These are phyloP conservation scores for Magnusiomyces suaveolens DNA, from an alignment of 1,139 yeast genomes.

Conservation along the genomic window DNA sequence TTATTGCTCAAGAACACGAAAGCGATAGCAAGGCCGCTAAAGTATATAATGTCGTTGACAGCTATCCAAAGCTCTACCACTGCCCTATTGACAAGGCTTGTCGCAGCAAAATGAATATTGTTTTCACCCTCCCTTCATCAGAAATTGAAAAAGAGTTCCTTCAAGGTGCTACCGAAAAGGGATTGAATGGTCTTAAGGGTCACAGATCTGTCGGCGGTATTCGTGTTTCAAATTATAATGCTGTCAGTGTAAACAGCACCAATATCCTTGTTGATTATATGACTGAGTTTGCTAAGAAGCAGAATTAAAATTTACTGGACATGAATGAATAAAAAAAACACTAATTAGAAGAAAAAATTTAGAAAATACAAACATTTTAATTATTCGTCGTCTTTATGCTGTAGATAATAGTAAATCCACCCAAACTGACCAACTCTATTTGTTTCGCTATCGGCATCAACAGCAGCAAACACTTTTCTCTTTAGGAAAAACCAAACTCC, in stretches of 20 bases:
- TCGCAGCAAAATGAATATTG: slow-evolving; percentile 88
- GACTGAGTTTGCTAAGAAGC: slow-evolving; percentile 45
- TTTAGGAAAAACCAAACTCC: background rate
- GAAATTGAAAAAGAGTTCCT: slow-evolving; percentile 58
- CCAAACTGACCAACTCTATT: background rate
- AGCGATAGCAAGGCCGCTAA: slow-evolving; percentile 52
- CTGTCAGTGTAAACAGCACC: slow-evolving; percentile 60
- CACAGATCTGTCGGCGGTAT: slow-evolving; percentile 97
- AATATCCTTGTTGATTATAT: slow-evolving; percentile 51
- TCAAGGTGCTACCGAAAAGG: slow-evolving; percentile 47
- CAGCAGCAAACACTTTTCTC: background rate
- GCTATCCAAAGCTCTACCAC: slow-evolving; percentile 52
- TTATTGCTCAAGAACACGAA: slow-evolving; percentile 44
- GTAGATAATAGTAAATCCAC: background rate
- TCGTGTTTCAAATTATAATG: slow-evolving; percentile 83
- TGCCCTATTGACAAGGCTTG: slow-evolving; percentile 53
- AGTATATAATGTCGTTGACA: slow-evolving; percentile 57
- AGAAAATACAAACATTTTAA: background rate
- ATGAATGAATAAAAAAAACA: too few species aligned
- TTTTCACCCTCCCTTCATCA: slow-evolving; percentile 59
- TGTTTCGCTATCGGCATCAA: background rate
- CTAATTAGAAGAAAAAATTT: background rate
- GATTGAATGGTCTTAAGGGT: slow-evolving; percentile 76
- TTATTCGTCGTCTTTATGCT: background rate
- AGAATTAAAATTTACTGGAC: too few species aligned